Evolutionary conservation across 2,329 filamentous ascomycete species (phyloP), one percentile per base, ranked within the genome.

Genomic region (Metarhizium sp.): DNA sequence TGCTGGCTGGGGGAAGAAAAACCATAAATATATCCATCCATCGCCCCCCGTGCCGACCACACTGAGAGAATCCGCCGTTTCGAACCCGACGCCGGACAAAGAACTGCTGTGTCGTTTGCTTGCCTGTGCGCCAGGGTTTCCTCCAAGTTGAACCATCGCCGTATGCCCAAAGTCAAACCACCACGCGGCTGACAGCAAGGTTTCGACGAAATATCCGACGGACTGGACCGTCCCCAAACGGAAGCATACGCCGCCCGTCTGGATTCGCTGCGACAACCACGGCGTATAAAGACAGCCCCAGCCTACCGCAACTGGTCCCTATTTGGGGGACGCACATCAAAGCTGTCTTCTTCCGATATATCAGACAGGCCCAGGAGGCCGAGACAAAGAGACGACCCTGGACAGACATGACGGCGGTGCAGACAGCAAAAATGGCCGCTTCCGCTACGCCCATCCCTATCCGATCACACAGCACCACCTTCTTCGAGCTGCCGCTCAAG

Each of bases 401-500:
- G 7, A 46, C 51, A 52, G 11, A 34, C 42, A 57, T 55, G 52
- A 55, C 51, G 52, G 38, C 45, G 5, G 13, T 50, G n/a, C 52
- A 57, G 40, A 50, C 55, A 6, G 49, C 52, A 51, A 55, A 36
- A 38, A 20, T 56, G 57, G 54, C 57, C 25, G 55, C 54, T 36
- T 50, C 52, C 8, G 46, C 50, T 45, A 48, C 43, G 10, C 57
- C 57, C 13, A 48, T 57, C 6, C 57, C 57, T 34, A 46, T 55
- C 52, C 52, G 57, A 13, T 54, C 54, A 7, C 52, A 47, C 55
- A 47, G 54, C 57, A n/a, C 54, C 16, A 42, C 56, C 52, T 59
- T 64, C 51, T 64, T 64, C 51, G 61, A 64, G 52, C 59, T 62
- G 6, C 61, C 61, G 4, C 58, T 55, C 29, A 62, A 59, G 55